Conservation (phyloP, 1,139 yeast species). For the Taiozyma sp. region DNA sequence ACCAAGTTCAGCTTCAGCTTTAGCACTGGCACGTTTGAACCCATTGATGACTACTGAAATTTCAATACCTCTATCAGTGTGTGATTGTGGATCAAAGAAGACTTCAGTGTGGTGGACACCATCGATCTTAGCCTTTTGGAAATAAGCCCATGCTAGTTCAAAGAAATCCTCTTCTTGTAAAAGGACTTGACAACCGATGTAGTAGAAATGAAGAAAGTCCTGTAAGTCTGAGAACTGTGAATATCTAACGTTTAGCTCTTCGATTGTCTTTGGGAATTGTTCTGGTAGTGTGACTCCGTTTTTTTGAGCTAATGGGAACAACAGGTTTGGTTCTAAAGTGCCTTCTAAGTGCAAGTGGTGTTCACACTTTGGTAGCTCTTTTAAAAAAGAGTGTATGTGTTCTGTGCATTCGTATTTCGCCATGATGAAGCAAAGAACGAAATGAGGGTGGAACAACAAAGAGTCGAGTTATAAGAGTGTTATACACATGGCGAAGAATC, state of each 20-base stretch:
- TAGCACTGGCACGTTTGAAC: conserved; percentile 54
- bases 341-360: conserved; percentile 83
- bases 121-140: conserved; percentile 52
- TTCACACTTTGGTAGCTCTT: conserved; percentile 74
- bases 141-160: conserved; percentile 72
- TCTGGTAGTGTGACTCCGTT: conserved; percentile 51
- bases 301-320: conserved; percentile 62
- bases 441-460: background rate
- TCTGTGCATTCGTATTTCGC: conserved; percentile 14
- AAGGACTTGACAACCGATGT: conserved; percentile 72
- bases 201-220: conserved; percentile 71
- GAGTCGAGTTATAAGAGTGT: too few species aligned
- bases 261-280: conserved; percentile 49
- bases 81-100: conserved; percentile 83
- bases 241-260: conserved; percentile 53
- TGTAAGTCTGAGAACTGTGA: conserved; percentile 58
- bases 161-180: conserved; percentile 61
- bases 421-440: background rate
- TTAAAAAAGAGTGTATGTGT: conserved; percentile 37
- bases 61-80: conserved; percentile 57
- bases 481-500: background rate
- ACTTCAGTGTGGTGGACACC: conserved; percentile 65
- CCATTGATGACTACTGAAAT: conserved; percentile 60
- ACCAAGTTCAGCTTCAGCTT: conserved; percentile 52
- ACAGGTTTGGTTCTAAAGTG: conserved; percentile 64